Conservation (phyloP, 345 rosid genomes). For the Bruguiera parviflora region DNA sequence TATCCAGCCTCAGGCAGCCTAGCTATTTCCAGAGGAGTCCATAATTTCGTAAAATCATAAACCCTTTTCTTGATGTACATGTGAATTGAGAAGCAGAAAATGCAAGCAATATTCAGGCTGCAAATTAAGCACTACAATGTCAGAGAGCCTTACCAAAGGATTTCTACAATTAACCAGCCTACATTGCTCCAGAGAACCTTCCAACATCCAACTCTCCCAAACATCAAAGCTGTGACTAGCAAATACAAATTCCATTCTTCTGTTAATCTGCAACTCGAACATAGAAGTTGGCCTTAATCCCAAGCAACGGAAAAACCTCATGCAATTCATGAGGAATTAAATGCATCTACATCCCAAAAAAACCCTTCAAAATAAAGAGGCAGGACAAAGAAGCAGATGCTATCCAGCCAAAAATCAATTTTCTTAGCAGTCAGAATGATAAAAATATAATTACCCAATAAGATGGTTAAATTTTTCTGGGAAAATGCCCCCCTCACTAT, state of each 20-base stretch:
- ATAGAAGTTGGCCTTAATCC: constrained; percentile 5
- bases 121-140: background rate
- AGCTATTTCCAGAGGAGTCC: no score
- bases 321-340: background rate
- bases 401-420: no score
- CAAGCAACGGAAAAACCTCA: background rate
- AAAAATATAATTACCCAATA: no score
- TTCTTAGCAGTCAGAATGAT: no score
- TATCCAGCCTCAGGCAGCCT: no score
- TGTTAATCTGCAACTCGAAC: constrained; percentile 64
- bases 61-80: background rate
- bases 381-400: no score
- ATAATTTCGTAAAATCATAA: background rate
- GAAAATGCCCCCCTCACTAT: background rate
- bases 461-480: background rate
- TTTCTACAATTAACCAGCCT: constrained; percentile 89
- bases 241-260: constrained; percentile 95
- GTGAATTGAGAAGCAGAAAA: background rate
- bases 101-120: background rate
- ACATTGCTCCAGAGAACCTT: constrained; percentile 89
- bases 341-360: background rate
- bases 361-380: no score
- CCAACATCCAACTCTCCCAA: constrained; percentile 98
- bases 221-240: constrained; percentile 98
- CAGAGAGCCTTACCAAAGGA: constrained; percentile 46